Conservation (phyloP, 1,139 yeast species). For the Pichia sp. region DNA sequence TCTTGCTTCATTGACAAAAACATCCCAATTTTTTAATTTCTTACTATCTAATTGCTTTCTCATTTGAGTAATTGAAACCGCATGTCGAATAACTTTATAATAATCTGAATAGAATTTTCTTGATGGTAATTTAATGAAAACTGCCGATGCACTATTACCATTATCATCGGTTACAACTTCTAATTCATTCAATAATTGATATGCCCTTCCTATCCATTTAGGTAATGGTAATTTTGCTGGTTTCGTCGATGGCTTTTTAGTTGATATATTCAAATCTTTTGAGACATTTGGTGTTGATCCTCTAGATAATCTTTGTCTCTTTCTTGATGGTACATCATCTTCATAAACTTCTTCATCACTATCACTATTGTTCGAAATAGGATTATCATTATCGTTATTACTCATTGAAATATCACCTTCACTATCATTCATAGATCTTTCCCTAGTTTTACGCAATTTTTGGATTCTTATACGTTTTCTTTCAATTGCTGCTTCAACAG, state of each 20-base stretch:
- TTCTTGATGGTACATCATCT: conserved; percentile 14
- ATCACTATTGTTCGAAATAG: conserved; percentile 14
- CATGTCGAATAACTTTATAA: conserved; percentile 68
- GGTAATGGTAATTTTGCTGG: conserved; percentile 17
- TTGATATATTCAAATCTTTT: neutral
- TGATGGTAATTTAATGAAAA: conserved; percentile 66
- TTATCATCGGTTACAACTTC: conserved; percentile 34
- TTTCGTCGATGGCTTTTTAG: conserved; percentile 10
- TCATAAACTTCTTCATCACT: conserved; percentile 23
- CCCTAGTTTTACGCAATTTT: conserved; percentile 19
- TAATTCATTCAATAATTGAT: conserved; percentile 37
- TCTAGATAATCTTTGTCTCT: conserved; percentile 22
- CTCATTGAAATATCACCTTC: conserved; percentile 9
- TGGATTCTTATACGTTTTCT: conserved; percentile 26
- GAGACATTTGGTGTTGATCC: conserved; percentile 16
- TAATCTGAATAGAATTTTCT: conserved; percentile 79
- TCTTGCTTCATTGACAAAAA: conserved; percentile 64
- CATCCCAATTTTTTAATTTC: conserved; percentile 50
- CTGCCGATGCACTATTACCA: conserved; percentile 43
- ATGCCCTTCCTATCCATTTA: conserved; percentile 13
- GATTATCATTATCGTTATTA: conserved; percentile 3
- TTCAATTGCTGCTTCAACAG: conserved; percentile 30
- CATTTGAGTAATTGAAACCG: conserved; percentile 72
- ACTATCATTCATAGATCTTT: conserved; percentile 3
- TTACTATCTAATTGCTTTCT: conserved; percentile 50